Evolutionary conservation across 257 asterid species (phyloP), one percentile per base, ranked within the genome.

Genomic region (Eustoma russellianum): DNA sequence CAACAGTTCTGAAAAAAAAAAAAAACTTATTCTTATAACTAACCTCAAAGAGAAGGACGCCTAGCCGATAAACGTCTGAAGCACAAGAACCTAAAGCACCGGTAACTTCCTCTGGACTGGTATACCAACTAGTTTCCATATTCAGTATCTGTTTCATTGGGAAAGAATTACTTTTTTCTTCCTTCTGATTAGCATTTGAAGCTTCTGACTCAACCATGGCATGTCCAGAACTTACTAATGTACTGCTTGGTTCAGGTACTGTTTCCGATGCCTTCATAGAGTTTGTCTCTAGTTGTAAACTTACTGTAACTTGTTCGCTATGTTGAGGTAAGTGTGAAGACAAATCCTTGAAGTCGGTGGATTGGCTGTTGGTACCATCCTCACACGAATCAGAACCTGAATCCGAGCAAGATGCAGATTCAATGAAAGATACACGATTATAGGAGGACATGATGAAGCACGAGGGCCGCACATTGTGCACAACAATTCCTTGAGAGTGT

Each of bases 21-120:
- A n/a, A n/a, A 11, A 38, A 38, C 43, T 11, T 38, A 4, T 41
- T 24, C 56, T 33, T 33, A 44, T 19, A 46, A 70, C 64, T 64
- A 54, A 83, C 99, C 97, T 92, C 99, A 73, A 92, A 92, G 52
- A 92, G 94, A 44, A 92, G 80, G 55, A 88, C 88, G 10, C 99
- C 99, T 1, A 92, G 95, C 14, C 88, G 90, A 76, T 88, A 92
- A 62, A 85, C 55, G 67, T 88, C 99, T 0, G 99, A 85, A 46
- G 97, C 84, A 72, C 85, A 83, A 52, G 84, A 64, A 60, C 64
- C 55, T 53, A 74, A 58, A 60, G 72, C 70, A 57, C 84, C 93
- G 24, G 79, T 60, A 56, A 52, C 68, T 72, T 92, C 95, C 63
- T 92, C 99, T 5, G 95, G 95, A 56, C 90, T 71, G 45, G 68